phyloP scores from a whole-genome alignment of 768 basidiomycete species.

The Serendipita sp. region DNA sequence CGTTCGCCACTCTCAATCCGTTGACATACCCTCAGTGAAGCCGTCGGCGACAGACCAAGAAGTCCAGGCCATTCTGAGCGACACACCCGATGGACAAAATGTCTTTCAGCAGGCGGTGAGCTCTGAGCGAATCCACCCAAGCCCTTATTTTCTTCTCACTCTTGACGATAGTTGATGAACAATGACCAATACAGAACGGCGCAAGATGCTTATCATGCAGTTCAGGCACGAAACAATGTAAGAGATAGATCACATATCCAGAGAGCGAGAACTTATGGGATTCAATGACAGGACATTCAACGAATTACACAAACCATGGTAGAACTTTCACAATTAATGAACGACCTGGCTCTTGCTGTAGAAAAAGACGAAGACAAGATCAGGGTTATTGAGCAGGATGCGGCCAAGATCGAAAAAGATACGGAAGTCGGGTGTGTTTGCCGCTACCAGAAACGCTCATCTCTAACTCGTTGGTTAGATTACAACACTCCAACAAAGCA shows the following conservation, averaged over 20 bases:
- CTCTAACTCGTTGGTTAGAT: constrained; percentile 13
- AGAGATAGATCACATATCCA: not conserved
- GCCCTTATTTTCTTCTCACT: not conserved
- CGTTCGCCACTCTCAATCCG: not conserved
- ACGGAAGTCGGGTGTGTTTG: constrained; percentile 25
- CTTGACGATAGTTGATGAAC: constrained; percentile 22
- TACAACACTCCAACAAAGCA: constrained; percentile 26
- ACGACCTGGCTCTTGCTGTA: constrained; percentile 31
- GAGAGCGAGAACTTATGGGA: not conserved
- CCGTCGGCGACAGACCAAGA: constrained; percentile 29
- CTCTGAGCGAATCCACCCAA: not conserved
- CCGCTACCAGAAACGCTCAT: not conserved
- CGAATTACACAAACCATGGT: constrained; percentile 34
- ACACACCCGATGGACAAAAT: constrained; percentile 22
- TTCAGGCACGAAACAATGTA: constrained; percentile 29
- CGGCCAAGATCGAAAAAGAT: constrained; percentile 27
- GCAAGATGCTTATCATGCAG: constrained; percentile 29
- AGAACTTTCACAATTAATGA: constrained; percentile 34
- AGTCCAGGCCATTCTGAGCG: constrained; percentile 24
- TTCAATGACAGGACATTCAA: constrained; percentile 23
- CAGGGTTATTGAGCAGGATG: constrained; percentile 26
- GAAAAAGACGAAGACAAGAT: constrained; percentile 34
- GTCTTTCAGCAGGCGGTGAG: constrained; percentile 24
- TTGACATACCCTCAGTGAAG: constrained; percentile 21
- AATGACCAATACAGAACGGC: constrained; percentile 30